Base-by-base conservation (phyloP, 768 basidiomycete species). In the Termitomyces sp. region DNA sequence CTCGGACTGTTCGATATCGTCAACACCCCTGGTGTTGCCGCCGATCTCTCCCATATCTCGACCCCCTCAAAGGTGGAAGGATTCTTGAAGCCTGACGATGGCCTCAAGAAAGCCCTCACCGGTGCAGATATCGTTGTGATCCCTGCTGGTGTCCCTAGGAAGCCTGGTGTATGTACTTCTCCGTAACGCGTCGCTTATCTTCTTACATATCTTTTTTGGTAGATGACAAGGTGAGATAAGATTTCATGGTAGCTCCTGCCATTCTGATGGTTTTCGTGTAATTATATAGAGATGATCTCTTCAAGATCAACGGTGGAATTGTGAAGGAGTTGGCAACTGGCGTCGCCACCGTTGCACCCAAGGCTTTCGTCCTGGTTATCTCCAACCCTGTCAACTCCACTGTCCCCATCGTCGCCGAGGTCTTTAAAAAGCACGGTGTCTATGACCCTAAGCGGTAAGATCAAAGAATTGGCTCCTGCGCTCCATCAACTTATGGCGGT, bases 381-480 rank as follows among this genome's bases (percentile, higher is more conserved):
- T 96, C 97, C 68, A 99, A 99, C 82, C 97, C 97, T 36, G 96
- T 99, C 73, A 98, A 99, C 85, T 98, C 96, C 46, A 98, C 97
- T 42, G 96, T 98, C 42, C 97, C 97, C 52, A 93, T 99, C 70
- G 94, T 94, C 50, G 94, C 87, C 16, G 96, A 98, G 76, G 90
- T 96, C 40, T 86, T 96, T 80, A 99, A 96, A 86, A 89, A 93
- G 76, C 84, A 90, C 65, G 89, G 88, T 49, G 90, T 93, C 33
- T 98, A 90, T 72, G 87, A 99, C 74, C 91, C 94, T 65, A 97
- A 91, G 81, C 85, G 86, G 96, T 94, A 72, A 44, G 79, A 66
- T 55, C 32, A 42, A 18, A 24, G 20, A 24, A 39, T 32, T 44
- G 13, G 51, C 12, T 22, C 18, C 24, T 24, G 6, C n/a, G n/a